phyloP scores from a whole-genome alignment of 2,329 filamentous ascomycete species.

The Davidsoniella eucalypti region DNA sequence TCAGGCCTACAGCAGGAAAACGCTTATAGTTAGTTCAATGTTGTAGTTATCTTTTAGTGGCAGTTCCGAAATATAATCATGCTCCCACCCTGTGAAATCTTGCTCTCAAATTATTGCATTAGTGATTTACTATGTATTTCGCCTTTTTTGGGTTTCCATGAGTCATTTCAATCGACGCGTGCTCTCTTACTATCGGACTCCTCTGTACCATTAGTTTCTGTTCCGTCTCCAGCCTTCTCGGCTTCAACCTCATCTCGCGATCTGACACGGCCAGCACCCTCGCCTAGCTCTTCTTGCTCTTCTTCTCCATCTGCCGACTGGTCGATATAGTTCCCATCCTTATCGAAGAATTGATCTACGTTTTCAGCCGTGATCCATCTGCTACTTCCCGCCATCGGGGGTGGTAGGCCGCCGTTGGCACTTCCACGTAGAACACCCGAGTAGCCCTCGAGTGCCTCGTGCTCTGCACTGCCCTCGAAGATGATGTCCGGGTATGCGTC shows the following conservation, averaged over 20 bases:
- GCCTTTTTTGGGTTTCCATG: neutral
- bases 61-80: too few relatives aligned
- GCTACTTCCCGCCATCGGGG: constrained; percentile 53
- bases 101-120: neutral
- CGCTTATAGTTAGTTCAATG: too few relatives aligned
- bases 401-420: constrained; percentile 37
- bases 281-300: constrained; percentile 42
- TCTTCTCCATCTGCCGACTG: constrained; percentile 19
- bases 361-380: constrained; percentile 91
- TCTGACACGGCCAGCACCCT: constrained; percentile 45
- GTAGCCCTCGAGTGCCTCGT: constrained; percentile 39
- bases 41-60: too few relatives aligned
- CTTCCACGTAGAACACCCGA: constrained; percentile 35
- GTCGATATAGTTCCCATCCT: constrained; percentile 59
- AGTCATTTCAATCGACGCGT: constrained; percentile 24
- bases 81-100: too few relatives aligned
- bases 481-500: constrained; percentile 28
- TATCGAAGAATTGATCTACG: constrained; percentile 67
- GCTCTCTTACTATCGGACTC: constrained; percentile 31
- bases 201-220: constrained; percentile 24
- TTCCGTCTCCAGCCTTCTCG: constrained; percentile 26
- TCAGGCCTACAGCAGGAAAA: too few relatives aligned
- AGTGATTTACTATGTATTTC: neutral
- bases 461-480: constrained; percentile 34
- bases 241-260: constrained; percentile 39